phyloP scores from a whole-genome alignment of 2,329 filamentous ascomycete genomes.

The Chrysoporthe deuterocubensis region DNA sequence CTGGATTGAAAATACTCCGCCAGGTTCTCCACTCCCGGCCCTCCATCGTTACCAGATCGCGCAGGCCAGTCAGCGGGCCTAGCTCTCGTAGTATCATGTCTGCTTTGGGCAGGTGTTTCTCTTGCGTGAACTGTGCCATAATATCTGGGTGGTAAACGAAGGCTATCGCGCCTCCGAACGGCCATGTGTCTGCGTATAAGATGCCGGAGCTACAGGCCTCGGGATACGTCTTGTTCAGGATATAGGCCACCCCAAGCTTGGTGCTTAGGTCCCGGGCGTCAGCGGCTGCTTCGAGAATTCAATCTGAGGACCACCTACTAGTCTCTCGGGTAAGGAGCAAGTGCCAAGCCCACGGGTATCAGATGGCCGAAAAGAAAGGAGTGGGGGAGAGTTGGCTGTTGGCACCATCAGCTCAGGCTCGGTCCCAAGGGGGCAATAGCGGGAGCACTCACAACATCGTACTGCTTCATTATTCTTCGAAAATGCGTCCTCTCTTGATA shows the following conservation, averaged over 20 bases:
- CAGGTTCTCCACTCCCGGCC: conserved; percentile 23
- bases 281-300: neutral
- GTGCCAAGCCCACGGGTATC: conserved; percentile 7
- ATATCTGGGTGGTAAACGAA: conserved; percentile 44
- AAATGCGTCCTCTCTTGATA: conserved; percentile 9
- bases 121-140: conserved; percentile 44
- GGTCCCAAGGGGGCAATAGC: too few relatives aligned
- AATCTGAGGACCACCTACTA: neutral
- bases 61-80: conserved; percentile 11
- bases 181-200: conserved; percentile 45
- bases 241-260: neutral
- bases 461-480: conserved; percentile 4
- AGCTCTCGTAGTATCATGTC: neutral
- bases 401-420: neutral
- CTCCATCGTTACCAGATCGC: conserved; percentile 18
- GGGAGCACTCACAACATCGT: conserved; percentile 9
- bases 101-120: conserved; percentile 28
- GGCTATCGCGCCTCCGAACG: conserved; percentile 40
- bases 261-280: neutral
- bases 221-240: conserved; percentile 34
- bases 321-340: conserved; percentile 6
- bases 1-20: conserved; percentile 24
- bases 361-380: conserved; percentile 40
- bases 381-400: conserved; percentile 41
- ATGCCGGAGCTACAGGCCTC: conserved; percentile 36